These are phyloP conservation scores for Xylaria scruposa DNA, from an alignment of 495 filamentous ascomycete genomes.

Conservation along the genomic window DNA sequence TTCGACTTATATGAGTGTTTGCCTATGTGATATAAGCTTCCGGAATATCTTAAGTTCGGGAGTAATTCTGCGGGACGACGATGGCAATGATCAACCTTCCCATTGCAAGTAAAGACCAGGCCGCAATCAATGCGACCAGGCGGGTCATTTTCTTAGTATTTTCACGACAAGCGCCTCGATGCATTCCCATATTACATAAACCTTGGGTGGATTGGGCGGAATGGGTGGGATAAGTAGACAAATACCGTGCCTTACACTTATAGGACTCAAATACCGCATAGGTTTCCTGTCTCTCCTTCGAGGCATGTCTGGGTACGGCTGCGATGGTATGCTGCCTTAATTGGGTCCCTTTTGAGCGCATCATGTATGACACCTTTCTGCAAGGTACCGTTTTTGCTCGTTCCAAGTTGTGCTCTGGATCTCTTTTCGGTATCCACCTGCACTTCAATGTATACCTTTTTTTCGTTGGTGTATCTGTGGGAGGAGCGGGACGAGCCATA, in stretches of 20 bases:
- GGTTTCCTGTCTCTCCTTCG: not conserved
- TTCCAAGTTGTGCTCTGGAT: slow-evolving; percentile 20
- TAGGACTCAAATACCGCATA: not conserved
- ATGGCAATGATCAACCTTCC: not conserved
- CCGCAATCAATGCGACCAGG: slow-evolving; percentile 17
- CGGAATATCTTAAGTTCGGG: too few relatives aligned
- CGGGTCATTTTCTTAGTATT: not conserved
- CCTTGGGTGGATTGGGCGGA: too few relatives aligned
- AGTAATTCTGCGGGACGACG: not conserved
- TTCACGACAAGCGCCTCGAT: slow-evolving; percentile 26
- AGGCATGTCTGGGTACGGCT: not conserved
- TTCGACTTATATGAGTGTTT: not conserved
- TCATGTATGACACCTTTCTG: slow-evolving; percentile 27
- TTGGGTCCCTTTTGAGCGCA: slow-evolving; percentile 4
- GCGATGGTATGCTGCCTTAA: not conserved
- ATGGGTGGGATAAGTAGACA: not conserved
- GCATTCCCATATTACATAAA: not conserved
- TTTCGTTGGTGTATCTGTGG: not conserved
- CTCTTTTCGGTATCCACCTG: slow-evolving; percentile 18
- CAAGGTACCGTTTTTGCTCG: slow-evolving; percentile 36
- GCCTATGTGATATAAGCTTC: not conserved
- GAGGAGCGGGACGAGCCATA: not conserved
- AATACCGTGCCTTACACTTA: not conserved
- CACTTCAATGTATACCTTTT: not conserved
- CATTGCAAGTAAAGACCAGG: not conserved